Evolutionary conservation across 2,329 filamentous ascomycete species (phyloP).

Genomic region (Aspergillus sp.): DNA sequence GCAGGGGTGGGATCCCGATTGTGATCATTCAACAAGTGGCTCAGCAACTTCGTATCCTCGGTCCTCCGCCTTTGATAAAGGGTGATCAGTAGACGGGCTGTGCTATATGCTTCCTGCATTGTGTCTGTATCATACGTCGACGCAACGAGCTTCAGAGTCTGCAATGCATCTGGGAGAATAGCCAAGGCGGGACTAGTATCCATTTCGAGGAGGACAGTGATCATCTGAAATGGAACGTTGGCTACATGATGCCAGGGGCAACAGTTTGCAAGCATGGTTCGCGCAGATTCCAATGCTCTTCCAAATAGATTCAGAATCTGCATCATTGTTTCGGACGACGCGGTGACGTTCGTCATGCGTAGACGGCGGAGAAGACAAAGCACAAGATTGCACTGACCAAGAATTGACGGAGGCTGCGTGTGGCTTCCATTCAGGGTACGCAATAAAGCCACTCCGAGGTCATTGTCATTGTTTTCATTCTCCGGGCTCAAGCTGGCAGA

Average conservation of each 20-base stretch:
- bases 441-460: conserved; percentile 43
- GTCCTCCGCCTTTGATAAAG: conserved; percentile 51
- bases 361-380: conserved; percentile 56
- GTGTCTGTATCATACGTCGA: conserved; percentile 45
- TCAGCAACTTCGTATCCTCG: conserved; percentile 32
- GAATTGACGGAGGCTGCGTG: conserved; percentile 44
- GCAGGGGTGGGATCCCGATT: background rate
- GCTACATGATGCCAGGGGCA: conserved; percentile 59
- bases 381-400: conserved; percentile 54
- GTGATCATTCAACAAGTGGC: conserved; percentile 3
- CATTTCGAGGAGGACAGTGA: conserved; percentile 55
- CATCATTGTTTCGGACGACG: conserved; percentile 42
- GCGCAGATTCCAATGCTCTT: conserved; percentile 47
- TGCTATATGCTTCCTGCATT: conserved; percentile 52
- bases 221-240: conserved; percentile 59
- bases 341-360: conserved; percentile 47
- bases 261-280: conserved; percentile 41
- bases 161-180: conserved; percentile 52
- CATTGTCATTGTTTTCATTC: conserved; percentile 36
- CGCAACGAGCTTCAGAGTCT: conserved; percentile 42
- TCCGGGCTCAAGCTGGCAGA: conserved; percentile 54
- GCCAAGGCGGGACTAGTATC: conserved; percentile 50
- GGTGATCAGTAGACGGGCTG: conserved; percentile 51
- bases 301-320: conserved; percentile 45
- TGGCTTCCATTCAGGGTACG: conserved; percentile 40